Evolutionary conservation across 768 basidiomycete species (phyloP), one percentile per base, ranked within the genome.

Genomic region (Asterophora parasitica): DNA sequence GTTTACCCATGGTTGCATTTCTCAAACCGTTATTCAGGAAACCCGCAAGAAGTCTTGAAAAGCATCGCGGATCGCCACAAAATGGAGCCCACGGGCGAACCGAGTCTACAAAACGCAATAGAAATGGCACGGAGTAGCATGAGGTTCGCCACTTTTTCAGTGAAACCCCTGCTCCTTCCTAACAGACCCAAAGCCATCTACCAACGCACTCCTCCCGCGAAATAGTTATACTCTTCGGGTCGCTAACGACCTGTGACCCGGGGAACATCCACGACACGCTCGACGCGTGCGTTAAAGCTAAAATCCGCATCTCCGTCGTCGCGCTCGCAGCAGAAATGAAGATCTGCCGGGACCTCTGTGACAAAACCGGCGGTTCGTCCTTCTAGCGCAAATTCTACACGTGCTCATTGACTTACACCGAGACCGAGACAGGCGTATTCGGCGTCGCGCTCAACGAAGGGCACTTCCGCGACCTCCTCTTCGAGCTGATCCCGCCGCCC

Each of bases 381-480:
- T 36, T 34, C 26, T 34, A 41, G n/a, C n/a, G n/a, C n/a, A n/a
- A n/a, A n/a, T n/a, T n/a, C n/a, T n/a, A n/a, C n/a, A n/a, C n/a
- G n/a, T n/a, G n/a, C n/a, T n/a, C n/a, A n/a, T n/a, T n/a, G n/a
- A n/a, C n/a, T n/a, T n/a, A n/a, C n/a, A n/a, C n/a, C n/a, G n/a
- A n/a, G n/a, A n/a, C 52, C 39, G 58, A 53, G 46, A 43, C 59
- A 85, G 87, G 88, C 54, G 79, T 82, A 65, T 98, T 97, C 62
- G 91, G 91, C 15, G 96, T 99, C n/a, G 96, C 92, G 0, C 79
- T 97, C 74, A 96, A 98, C 65, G 96, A 99, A 66, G 92, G 92
- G 0, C 94, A 97, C 64, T 93, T 91, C 68, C 92, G 89, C 59
- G 96, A 99, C 62, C 75, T 98, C 13, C 71, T 99, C 7, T 98